Conservation (phyloP, 106 monocot species). For the Chionographis japonica region DNA sequence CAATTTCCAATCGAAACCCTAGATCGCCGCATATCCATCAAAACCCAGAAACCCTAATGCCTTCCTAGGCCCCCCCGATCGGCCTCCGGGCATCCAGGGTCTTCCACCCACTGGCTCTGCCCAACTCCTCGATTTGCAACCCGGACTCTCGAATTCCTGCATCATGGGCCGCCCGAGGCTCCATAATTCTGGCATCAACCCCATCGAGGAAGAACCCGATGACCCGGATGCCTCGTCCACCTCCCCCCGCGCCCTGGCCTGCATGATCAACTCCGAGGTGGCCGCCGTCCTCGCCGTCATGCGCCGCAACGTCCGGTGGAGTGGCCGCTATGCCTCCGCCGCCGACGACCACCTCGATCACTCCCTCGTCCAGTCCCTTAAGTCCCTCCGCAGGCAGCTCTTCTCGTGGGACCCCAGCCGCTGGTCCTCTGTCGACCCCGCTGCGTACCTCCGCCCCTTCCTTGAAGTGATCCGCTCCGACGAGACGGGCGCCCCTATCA, state of each 20-base stretch:
- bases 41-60: too few relatives aligned
- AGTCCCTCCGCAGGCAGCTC: constrained; percentile 54
- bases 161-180: constrained; percentile 8
- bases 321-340: constrained; percentile 41
- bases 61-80: too few relatives aligned
- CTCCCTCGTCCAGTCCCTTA: constrained; percentile 67
- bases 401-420: constrained; percentile 39
- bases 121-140: too few relatives aligned
- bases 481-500: constrained; percentile 93
- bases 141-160: too few relatives aligned
- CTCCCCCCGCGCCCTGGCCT: constrained; percentile 36
- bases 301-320: constrained; percentile 86
- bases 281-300: constrained; percentile 80
- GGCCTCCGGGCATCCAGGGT: too few relatives aligned
- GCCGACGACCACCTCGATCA: constrained; percentile 70
- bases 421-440: constrained; percentile 51
- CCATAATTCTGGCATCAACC: background rate
- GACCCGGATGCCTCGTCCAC: background rate
- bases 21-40: too few relatives aligned
- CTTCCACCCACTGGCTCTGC: too few relatives aligned
- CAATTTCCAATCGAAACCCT: too few relatives aligned
- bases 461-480: constrained; percentile 89
- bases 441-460: constrained; percentile 65
- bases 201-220: background rate
- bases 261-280: constrained; percentile 67